Base-by-base conservation (phyloP, 306 rosid species). In the Pterocarpus macrocarpus region DNA sequence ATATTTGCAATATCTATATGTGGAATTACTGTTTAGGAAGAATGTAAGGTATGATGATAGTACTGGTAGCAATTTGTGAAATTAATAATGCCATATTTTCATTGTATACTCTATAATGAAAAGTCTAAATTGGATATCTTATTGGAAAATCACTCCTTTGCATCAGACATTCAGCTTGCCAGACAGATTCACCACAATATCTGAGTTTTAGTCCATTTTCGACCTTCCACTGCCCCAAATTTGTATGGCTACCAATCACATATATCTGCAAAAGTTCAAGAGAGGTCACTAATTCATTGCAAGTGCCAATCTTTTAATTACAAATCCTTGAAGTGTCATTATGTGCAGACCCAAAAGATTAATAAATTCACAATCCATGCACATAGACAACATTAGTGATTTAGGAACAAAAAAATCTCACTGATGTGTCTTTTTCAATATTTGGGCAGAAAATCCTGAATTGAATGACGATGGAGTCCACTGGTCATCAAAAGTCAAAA, bases 381-480 rank as follows among this genome's bases (percentile, higher is more conserved):
- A 68, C 9, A 83, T 77, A 83, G 67, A 66, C 62, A 78, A 32
- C 28, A 75, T 28, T 55, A 59, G 32, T 58, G 65, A 69, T 63
- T 38, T 5, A 64, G 56, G 45, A 78, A 73, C 73, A 77, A 80
- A 82, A 55, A 79, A 36, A 55, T 43, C 85, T 88, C 83, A 95
- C 99, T 57, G 93, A 82, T 83, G 94, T 83, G 69, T 78, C 93
- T 87, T 90, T 86, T 84, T 88, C 91, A 73, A 95, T 70, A 77
- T 86, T 88, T 33, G 98, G 99, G 86, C 91, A 90, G 91, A 82
- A 86, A 74, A 95, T 76, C 86, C 86, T 95, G 90, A 95, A 95
- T 59, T 88, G 94, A 86, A 93, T 43, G 47, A 86, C 69, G 9
- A 91, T 73, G 33, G 93, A 84, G 69, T 88, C 97, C 75, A 88